Base-by-base conservation (phyloP, 2,329 filamentous ascomycete genomes). In the Hypocreales sp. region DNA sequence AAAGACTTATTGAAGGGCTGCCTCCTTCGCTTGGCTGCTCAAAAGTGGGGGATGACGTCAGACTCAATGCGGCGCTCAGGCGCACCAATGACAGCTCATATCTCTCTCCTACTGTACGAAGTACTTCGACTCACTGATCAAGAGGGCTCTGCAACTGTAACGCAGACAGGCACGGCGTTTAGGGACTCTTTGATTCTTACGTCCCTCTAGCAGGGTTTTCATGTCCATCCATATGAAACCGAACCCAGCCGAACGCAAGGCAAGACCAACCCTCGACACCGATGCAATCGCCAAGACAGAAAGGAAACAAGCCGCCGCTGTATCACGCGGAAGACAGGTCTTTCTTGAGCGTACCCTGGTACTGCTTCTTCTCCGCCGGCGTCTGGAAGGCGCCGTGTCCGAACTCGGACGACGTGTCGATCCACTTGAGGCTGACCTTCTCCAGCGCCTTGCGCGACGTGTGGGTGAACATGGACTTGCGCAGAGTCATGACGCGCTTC, bases 401-500 rank as follows among this genome's bases (percentile, higher is more conserved):
- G 64, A 98, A 98, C 74, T 98, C 92, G 68, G 86, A 94, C 38
- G 86, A 94, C 50, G 90, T 98, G 56, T 98, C 90, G 79, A 98
- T 98, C 90, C 90, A 98, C 70, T 98, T 98, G 70, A 98, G 81
- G 56, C 87, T 82, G 60, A 95, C 81, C 82, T 98, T 95, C 79
- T 98, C 90, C 55, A 93, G 72, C 31, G 90, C 82, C 61, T 79
- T 84, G 58, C 90, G 74, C 55, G 80, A 93, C 48, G 86, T 95
- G 74, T 98, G 90, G 38, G 69, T 72, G 75, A 90, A 95, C 74
- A 98, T 90, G 46, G 87, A 92, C 74, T 95, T 98, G 63, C 90
- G 81, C 50, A 98, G 80, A 46, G 90, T 98, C 70, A 95, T 81
- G 58, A 98, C 77, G 58, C 90, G 78, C 86, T 98, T 98, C 86